phyloP scores from a whole-genome alignment of 177 flowering plant genomes.

The Vitis hybrid region DNA sequence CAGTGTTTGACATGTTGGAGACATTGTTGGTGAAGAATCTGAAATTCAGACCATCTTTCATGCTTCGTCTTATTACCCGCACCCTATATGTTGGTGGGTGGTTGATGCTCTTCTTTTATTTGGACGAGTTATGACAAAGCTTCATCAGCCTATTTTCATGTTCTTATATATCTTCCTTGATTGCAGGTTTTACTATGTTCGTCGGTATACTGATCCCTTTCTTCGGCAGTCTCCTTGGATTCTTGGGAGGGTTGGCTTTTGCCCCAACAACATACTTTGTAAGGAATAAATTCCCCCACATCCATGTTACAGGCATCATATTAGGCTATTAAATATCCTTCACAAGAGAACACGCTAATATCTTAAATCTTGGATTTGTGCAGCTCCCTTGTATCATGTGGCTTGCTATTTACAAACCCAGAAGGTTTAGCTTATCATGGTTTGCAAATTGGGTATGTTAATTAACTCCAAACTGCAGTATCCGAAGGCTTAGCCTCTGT shows the following conservation, averaged over 20 bases:
- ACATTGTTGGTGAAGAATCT: slow-evolving; percentile 39
- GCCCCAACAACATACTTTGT: slow-evolving; percentile 39
- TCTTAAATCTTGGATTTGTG: neutral
- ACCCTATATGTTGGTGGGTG: slow-evolving; percentile 47
- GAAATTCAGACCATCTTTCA: slow-evolving; percentile 38
- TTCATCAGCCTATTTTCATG: no score
- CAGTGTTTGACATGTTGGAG: slow-evolving; percentile 71
- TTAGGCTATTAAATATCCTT: no score
- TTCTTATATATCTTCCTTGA: no score
- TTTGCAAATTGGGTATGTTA: slow-evolving; percentile 37
- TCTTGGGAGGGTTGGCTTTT: slow-evolving; percentile 40
- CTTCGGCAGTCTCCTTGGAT: slow-evolving; percentile 36
- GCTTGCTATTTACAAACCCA: slow-evolving; percentile 47
- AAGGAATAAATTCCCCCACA: neutral
- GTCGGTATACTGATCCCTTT: slow-evolving; percentile 33
- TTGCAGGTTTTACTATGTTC: slow-evolving; percentile 37
- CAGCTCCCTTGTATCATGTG: slow-evolving; percentile 61
- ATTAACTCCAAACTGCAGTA: no score
- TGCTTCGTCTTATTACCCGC: slow-evolving; percentile 47
- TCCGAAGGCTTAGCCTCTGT: neutral
- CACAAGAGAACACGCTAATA: no score
- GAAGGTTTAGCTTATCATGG: slow-evolving; percentile 45
- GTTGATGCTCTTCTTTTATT: neutral
- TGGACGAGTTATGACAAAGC: no score
- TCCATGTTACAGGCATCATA: no score